Percentiles rank a stretch among this genome's conserved stretches.
phyloP scores from a whole-genome alignment of 768 basidiomycete species.

The Tricholomella constricta region DNA sequence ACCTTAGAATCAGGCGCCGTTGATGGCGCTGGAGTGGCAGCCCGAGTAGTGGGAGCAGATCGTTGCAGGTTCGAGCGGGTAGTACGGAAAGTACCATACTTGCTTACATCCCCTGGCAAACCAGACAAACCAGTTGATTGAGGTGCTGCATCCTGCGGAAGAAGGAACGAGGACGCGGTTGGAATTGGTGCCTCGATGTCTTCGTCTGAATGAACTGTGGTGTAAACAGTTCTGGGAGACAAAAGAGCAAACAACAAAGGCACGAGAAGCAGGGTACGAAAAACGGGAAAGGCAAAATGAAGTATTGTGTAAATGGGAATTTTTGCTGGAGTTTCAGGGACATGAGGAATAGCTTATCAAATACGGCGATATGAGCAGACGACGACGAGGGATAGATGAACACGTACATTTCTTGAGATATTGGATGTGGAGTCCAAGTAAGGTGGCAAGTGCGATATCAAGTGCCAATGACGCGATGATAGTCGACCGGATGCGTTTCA shows the following conservation, averaged over 20 bases:
- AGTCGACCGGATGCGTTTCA: constrained; percentile 56
- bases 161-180: constrained; percentile 54
- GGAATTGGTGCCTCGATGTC: constrained; percentile 40
- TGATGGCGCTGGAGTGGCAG: constrained; percentile 49
- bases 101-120: constrained; percentile 45
- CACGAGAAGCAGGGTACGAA: constrained; percentile 65
- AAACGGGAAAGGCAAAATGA: constrained; percentile 53
- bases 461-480: constrained; percentile 54
- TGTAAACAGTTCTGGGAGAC: constrained; percentile 67
- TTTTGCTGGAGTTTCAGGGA: constrained; percentile 32
- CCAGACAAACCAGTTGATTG: constrained; percentile 47
- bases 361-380: constrained; percentile 13
- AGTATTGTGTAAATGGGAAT: constrained; percentile 33
- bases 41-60: constrained; percentile 57
- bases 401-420: constrained; percentile 34
- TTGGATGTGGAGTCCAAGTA: constrained; percentile 49
- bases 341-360: constrained; percentile 25
- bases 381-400: constrained; percentile 9
- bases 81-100: constrained; percentile 76
- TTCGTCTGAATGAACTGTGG: constrained; percentile 46
- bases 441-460: constrained; percentile 60
- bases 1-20: constrained; percentile 43
- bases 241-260: constrained; percentile 62
- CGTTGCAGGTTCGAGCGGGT: constrained; percentile 49
- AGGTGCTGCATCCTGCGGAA: constrained; percentile 49